These are phyloP conservation scores for Penicillium brevicompactum DNA, from an alignment of 2,329 filamentous ascomycete species.

Conservation along the genomic window DNA sequence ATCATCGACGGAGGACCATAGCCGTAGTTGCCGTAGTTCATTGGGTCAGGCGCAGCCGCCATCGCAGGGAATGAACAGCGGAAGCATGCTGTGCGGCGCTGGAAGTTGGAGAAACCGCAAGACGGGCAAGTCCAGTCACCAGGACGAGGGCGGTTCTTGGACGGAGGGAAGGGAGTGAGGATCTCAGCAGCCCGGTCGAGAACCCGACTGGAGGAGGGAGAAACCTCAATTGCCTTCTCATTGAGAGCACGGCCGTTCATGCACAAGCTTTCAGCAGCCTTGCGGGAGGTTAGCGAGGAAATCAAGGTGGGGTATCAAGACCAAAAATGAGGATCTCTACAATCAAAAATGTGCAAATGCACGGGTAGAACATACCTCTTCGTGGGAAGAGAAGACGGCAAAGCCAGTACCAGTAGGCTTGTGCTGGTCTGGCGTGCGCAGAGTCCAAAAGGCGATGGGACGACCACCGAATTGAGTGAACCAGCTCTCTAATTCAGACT, in stretches of 20 bases:
- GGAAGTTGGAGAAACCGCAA: slow-evolving; percentile 99
- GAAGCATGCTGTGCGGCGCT: slow-evolving; percentile 97
- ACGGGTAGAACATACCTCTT: slow-evolving; percentile 71
- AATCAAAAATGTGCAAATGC: background rate
- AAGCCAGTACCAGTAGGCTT: slow-evolving; percentile 99
- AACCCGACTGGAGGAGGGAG: slow-evolving; percentile 93
- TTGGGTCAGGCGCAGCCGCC: slow-evolving; percentile 74
- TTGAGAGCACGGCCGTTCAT: slow-evolving; percentile 99
- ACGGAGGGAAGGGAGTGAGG: slow-evolving; percentile 93
- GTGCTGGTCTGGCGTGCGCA: slow-evolving; percentile 96
- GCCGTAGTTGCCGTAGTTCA: slow-evolving; percentile 65
- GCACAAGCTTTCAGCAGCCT: slow-evolving; percentile 93
- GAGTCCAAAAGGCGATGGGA: slow-evolving; percentile 98
- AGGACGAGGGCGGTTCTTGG: slow-evolving; percentile 95
- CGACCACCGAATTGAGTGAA: slow-evolving; percentile 98
- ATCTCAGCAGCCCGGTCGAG: slow-evolving; percentile 95
- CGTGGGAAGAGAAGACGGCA: slow-evolving; percentile 97
- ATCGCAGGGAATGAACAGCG: slow-evolving; percentile 98
- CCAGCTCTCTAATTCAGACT: slow-evolving; percentile 98
- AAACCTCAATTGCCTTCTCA: slow-evolving; percentile 98
- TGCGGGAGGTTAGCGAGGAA: slow-evolving; percentile 12
- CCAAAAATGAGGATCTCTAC: slow-evolving; percentile 4
- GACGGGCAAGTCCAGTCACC: slow-evolving; percentile 99
- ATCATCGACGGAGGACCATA: slow-evolving; percentile 75
- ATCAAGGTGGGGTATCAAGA: background rate